Evolutionary conservation across 148 eudicot genomes (phyloP).

Genomic region (Camellia lanceoleosa): DNA sequence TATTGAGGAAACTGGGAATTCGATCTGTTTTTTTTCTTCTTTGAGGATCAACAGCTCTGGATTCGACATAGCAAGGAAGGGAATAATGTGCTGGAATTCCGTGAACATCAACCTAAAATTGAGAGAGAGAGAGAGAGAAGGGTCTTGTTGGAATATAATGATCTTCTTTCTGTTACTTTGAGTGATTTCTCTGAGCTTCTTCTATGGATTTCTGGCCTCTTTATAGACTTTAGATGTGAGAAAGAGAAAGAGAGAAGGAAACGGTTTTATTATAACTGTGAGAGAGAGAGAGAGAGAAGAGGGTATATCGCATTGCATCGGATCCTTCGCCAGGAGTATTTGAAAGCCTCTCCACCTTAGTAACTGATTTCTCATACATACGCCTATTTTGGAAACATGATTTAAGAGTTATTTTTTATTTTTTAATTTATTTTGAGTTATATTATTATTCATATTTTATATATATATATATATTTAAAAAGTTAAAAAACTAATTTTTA

Average conservation of each 20-base stretch:
- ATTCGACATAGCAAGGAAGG: slow-evolving; percentile 7
- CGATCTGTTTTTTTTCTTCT: not conserved
- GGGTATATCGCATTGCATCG: not conserved
- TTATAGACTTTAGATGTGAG: not conserved
- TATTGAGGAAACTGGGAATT: not conserved
- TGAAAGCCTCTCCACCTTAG: not conserved
- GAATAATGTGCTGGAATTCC: not conserved
- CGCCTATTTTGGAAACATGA: too few species aligned
- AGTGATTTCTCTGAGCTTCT: not conserved
- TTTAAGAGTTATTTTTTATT: too few species aligned
- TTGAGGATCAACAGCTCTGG: not conserved
- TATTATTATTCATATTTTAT: too few species aligned
- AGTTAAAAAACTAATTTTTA: too few species aligned
- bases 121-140: not conserved
- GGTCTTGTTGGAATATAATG: too few species aligned
- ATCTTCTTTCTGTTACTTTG: not conserved
- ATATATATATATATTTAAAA: too few species aligned
- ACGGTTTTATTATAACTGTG: slow-evolving; percentile 1
- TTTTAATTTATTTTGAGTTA: too few species aligned
- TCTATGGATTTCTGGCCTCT: not conserved
- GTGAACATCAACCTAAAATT: slow-evolving; percentile 1
- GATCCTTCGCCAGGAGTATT: slow-evolving; percentile 16
- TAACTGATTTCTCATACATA: not conserved
- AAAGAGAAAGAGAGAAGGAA: not conserved
- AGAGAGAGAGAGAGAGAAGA: not conserved